These are phyloP conservation scores for Plasmodium gaboni DNA, from an alignment of 169 alveolate genomes.

Conservation along the genomic window DNA sequence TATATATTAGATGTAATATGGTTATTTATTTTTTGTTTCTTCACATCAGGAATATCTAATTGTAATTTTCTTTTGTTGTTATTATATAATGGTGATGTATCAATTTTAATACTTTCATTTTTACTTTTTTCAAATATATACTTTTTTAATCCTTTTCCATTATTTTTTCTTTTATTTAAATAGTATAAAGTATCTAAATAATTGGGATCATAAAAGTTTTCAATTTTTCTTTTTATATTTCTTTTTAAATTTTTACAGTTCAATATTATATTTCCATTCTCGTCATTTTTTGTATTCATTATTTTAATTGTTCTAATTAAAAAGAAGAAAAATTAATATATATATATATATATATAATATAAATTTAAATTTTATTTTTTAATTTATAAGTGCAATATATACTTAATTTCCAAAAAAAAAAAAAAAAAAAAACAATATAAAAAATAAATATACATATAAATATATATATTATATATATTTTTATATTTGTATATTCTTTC, in stretches of 20 bases:
- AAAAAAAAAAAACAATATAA: too few relatives aligned
- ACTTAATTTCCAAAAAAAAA: too few relatives aligned
- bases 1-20: neutral
- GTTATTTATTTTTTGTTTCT: slow-evolving; percentile 24
- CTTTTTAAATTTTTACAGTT: slow-evolving; percentile 6
- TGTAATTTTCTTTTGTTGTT: slow-evolving; percentile 44
- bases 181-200: slow-evolving; percentile 14
- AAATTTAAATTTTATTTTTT: neutral
- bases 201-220: neutral
- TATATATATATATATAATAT: neutral
- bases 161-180: slow-evolving; percentile 26
- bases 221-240: slow-evolving; percentile 41
- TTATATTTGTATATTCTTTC: too few relatives aligned
- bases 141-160: neutral
- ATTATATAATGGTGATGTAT: neutral
- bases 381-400: too few relatives aligned
- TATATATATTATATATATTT: too few relatives aligned
- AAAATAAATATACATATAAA: too few relatives aligned
- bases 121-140: neutral
- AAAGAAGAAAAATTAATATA: neutral
- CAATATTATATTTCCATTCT: neutral
- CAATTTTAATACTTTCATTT: neutral
- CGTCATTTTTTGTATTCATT: slow-evolving; percentile 9
- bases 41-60: slow-evolving; percentile 9
- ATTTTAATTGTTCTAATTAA: neutral